Base-by-base conservation (phyloP, 1,284 basidiomycete genomes). In the Moesziomyces sp. region DNA sequence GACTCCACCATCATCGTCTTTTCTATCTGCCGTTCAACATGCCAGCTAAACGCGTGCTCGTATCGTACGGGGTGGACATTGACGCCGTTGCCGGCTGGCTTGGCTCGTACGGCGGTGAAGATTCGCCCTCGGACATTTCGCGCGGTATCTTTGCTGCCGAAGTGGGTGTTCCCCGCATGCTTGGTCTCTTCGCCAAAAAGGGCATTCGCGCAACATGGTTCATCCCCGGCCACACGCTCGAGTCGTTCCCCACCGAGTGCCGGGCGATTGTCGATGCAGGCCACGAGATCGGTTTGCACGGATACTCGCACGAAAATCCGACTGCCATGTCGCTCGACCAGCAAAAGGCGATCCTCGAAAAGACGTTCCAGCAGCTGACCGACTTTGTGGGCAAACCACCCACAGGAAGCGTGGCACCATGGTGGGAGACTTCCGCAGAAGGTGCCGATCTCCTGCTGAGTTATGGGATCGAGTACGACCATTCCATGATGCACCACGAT, bases 351-450 rank as follows among this genome's bases (percentile, higher is more conserved):
- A 89, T 92, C 54, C 85, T 92, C 43, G 88, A 91, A 58, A 86
- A 90, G 76, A 92, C 91, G 0, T 88, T 88, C 83, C 85, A 88
- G 16, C 86, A 90, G 34, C 85, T 92, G 52, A 91, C 91, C 5
- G 86, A 88, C 7, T 92, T 93, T 81, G 90, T 89, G 78, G 86
- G 89, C 58, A 85, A 88, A 24, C 87, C 90, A 18, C 91, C 91
- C 0, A 88, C 88, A 78, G 89, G 89, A 16, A 86, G 86, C 58
- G 90, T 92, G 38, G 90, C 91, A 10, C 90, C 91, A 0, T 92
- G 91, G 90, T 93, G 91, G 90, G 91, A 93, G 82, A 89, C 88
- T 1, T 90, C 88, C 84, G 88, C 88, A 62, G 91, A 91, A 82
- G 89, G 89, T 1, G 89, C 88, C 0, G 85, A 88, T n/a, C 85